Percentiles rank a stretch among this genome's conserved stretches.
phyloP scores from a whole-genome alignment of 2,329 filamentous ascomycete genomes.

The Monosporascus cannonballus region DNA sequence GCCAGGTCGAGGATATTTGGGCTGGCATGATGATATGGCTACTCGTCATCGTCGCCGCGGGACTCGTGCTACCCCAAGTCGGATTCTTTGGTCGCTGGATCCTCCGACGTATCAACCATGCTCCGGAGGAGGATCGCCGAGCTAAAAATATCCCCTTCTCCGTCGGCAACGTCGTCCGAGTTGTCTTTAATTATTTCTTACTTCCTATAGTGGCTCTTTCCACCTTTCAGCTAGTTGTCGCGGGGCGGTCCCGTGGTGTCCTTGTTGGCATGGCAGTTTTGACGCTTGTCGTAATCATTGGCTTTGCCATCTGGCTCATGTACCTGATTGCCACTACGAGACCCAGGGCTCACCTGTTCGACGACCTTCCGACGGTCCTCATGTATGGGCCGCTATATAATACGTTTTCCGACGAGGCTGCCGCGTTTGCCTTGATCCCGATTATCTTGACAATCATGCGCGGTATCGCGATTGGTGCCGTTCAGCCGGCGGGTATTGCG shows the following conservation, averaged over 20 bases:
- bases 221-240: conserved; percentile 83
- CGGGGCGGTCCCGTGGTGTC: conserved; percentile 59
- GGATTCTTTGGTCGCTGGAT: conserved; percentile 75
- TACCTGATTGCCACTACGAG: conserved; percentile 73
- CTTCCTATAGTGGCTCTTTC: conserved; percentile 82
- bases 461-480: conserved; percentile 83
- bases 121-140: conserved; percentile 78
- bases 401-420: conserved; percentile 90
- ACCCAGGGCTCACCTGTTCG: conserved; percentile 82
- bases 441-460: conserved; percentile 79
- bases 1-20: conserved; percentile 75
- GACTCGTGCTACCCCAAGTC: conserved; percentile 65
- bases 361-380: conserved; percentile 84
- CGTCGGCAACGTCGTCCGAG: conserved; percentile 69
- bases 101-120: conserved; percentile 63
- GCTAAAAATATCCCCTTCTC: conserved; percentile 90
- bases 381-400: conserved; percentile 94
- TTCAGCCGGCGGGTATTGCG: conserved; percentile 87
- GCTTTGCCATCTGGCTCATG: conserved; percentile 73
- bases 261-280: conserved; percentile 70
- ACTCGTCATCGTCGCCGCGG: conserved; percentile 63
- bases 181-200: conserved; percentile 89
- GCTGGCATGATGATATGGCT: conserved; percentile 91
- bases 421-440: conserved; percentile 83
- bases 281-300: conserved; percentile 65